Base-by-base conservation (phyloP, 495 filamentous ascomycete genomes). In the Penicillium odoratum region DNA sequence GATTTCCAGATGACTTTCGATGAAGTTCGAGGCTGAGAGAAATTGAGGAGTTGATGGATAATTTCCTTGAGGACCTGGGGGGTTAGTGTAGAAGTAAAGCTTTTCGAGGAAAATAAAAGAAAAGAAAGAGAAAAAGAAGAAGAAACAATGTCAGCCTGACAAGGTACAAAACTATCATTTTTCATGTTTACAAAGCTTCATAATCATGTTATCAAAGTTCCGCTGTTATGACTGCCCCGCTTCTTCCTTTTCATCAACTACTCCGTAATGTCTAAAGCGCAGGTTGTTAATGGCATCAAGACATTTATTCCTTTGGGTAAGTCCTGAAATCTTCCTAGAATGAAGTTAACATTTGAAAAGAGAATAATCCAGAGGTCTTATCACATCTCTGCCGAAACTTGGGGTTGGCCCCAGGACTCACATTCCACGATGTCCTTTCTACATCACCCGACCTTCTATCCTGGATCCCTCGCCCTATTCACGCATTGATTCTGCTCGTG, bases 351-450 rank as follows among this genome's bases (percentile, higher is more conserved):
- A 21, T 21, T 21, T 21, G 21, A 21, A 21, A 63, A 86, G 84
- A 87, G 60, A 87, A 86, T 71, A 88, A 87, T 57, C 85, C 85
- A 13, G 80, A 83, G 47, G 79, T 86, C 11, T 78, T 86, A 68
- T 67, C 73, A 13, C 68, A 64, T 29, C 78, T 88, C 40, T 70
- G 81, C 26, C 73, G 77, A 54, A 83, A 80, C 18, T 76, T 88
- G 10, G 80, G 80, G 26, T 67, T 88, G 11, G 79, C 79, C 21
- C 61, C 61, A 25, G 65, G 64, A 7, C 74, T 88, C 5, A 68
- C 69, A 42, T 88, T 86, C 66, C 80, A 86, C 64, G 85, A 88
- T 65, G 75, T 88, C 53, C 74, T 77, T 60, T 76, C 73, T 46
- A 76, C 80, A 65, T 76, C 82, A n/a, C 78, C 79, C 0, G 80